Base-by-base conservation (phyloP, 2,329 filamentous ascomycete species). In the Tolypocladium pustulatum region DNA sequence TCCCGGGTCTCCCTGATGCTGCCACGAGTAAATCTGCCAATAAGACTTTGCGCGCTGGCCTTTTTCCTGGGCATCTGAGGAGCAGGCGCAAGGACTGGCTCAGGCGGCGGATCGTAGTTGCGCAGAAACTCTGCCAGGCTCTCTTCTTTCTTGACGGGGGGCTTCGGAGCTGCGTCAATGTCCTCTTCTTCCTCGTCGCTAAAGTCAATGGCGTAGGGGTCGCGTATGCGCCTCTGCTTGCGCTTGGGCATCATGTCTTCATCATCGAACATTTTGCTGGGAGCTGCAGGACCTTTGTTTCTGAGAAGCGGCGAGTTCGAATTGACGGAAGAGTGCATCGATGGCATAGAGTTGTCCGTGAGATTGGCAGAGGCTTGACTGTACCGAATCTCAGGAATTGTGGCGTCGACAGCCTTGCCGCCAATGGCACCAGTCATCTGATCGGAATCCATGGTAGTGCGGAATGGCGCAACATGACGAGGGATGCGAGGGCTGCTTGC, bases 191-290 rank as follows among this genome's bases (percentile, higher is more conserved):
- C 81, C 10, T 86, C 63, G 58, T 90, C 87, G 65, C 86, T 89
- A 36, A 85, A 78, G 67, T 97, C 92, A 62, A 97, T 90, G n/a
- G 91, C 90, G 64, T 97, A 97, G 0, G 93, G 94, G 67, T 99
- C 94, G 59, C 84, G 89, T 56, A 91, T 84, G 34, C 90, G 85
- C 53, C 87, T 83, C 52, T 87, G 89, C 67, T 89, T 96, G 57
- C 89, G 84, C 65, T 84, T 82, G 6, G 90, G 87, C 69, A 85
- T 80, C 67, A 78, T 78, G 55, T 81, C 76, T 1, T 78, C 78
- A 2, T 81, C 78, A 34, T 78, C 78, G 61, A 79, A 76, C 57
- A 73, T 71, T 56, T 71, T 75, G 54, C 67, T 69, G 10, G 65
- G 58, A 6, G 61, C 61, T 41, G 66, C 46, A 6, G 63, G 55